Conservation (phyloP, 805 yeast genomes). For the Isabelozyma gotoi region DNA sequence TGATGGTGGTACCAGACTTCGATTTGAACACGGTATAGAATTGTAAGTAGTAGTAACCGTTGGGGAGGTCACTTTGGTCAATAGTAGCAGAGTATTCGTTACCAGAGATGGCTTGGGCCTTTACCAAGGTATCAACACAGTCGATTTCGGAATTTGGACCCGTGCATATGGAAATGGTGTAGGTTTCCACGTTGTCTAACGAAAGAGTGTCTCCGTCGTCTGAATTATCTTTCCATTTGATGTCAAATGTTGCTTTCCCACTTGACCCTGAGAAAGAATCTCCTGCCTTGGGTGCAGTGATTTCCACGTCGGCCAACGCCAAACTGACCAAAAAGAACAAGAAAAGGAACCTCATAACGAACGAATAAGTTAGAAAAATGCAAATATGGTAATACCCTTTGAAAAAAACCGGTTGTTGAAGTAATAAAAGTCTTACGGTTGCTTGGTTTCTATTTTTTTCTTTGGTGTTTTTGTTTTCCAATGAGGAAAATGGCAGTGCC, state of each 20-base stretch:
- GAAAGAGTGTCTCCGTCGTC: slow-evolving; percentile 48
- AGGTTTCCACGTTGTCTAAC: slow-evolving; percentile 41
- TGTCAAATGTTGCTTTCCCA: slow-evolving; percentile 28
- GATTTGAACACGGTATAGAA: slow-evolving; percentile 46
- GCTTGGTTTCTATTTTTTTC: neutral
- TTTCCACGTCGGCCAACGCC: slow-evolving; percentile 48
- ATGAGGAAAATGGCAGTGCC: neutral
- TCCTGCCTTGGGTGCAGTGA: slow-evolving; percentile 44
- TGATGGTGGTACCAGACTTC: slow-evolving; percentile 46
- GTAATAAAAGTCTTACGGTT: too few relatives aligned
- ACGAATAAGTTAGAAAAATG: neutral
- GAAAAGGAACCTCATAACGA: slow-evolving; percentile 1
- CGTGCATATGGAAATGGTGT: slow-evolving; percentile 62
- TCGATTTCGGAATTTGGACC: slow-evolving; percentile 57
- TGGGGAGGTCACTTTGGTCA: slow-evolving; percentile 45
- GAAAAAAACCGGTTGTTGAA: too few relatives aligned
- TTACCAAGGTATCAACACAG: slow-evolving; percentile 33
- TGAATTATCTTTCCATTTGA: slow-evolving; percentile 58
- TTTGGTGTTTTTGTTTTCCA: neutral
- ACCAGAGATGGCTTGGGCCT: slow-evolving; percentile 11
- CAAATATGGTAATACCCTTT: too few relatives aligned
- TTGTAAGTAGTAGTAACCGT: slow-evolving; percentile 77
- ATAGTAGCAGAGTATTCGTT: slow-evolving; percentile 43
- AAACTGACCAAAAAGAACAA: slow-evolving; percentile 1
- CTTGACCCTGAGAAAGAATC: slow-evolving; percentile 37